Percentiles rank a stretch among this genome's conserved stretches.
These are phyloP conservation scores for Tieghemostelium lacteum DNA, from an alignment of 78 protist genomes.

Conservation along the genomic window DNA sequence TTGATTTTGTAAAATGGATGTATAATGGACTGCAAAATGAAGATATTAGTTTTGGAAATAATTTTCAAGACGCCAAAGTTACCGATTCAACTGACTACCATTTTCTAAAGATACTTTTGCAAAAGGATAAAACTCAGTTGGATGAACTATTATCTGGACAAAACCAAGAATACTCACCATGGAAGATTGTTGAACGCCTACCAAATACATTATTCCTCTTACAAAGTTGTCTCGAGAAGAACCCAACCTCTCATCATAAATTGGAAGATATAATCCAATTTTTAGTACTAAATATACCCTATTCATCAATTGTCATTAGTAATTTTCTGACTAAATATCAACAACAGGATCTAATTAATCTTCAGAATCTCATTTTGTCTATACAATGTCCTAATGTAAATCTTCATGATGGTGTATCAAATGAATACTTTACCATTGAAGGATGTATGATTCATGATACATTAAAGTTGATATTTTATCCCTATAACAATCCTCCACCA, in stretches of 20 bases:
- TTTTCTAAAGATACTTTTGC: constrained; percentile 11
- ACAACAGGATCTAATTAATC: no score
- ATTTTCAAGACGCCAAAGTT: neutral
- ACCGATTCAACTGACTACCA: neutral
- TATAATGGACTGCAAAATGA: constrained; percentile 23
- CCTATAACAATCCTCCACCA: no score
- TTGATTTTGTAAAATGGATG: constrained; percentile 29
- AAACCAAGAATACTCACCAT: constrained; percentile 54
- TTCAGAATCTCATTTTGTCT: no score
- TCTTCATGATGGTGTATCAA: no score
- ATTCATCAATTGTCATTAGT: constrained; percentile 33
- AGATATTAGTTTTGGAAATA: neutral
- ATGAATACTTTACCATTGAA: no score
- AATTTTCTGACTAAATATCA: constrained; percentile 7
- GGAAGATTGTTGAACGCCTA: constrained; percentile 30
- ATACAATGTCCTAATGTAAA: no score
- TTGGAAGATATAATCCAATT: neutral
- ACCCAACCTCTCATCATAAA: neutral
- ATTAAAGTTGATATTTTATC: neutral
- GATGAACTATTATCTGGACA: no score
- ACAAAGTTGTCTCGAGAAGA: constrained; percentile 26
- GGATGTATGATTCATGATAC: neutral
- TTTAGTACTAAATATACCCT: constrained; percentile 37
- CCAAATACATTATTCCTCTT: constrained; percentile 35
- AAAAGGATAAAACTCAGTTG: constrained; percentile 7